These are phyloP conservation scores for Vanrija sp. DNA, from an alignment of 1,284 basidiomycete genomes.

Conservation along the genomic window DNA sequence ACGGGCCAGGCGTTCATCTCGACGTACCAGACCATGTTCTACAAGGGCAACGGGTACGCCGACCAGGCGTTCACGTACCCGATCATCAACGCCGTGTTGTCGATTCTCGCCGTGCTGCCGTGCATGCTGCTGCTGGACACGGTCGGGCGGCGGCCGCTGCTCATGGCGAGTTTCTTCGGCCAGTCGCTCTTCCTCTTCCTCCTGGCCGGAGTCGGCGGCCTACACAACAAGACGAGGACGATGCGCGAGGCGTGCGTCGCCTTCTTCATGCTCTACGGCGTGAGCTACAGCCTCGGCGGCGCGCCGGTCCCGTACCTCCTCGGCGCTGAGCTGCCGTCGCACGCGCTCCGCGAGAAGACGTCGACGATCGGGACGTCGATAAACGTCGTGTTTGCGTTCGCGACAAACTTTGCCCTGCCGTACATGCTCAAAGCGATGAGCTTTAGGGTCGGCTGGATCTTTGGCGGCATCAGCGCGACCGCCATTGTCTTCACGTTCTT, in stretches of 20 bases:
- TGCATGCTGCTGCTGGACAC: slow-evolving; percentile 6
- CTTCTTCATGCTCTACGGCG: slow-evolving; percentile 4
- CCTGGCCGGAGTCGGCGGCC: slow-evolving; percentile 5
- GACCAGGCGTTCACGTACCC: slow-evolving; percentile 7
- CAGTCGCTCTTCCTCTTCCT: slow-evolving; percentile 5
- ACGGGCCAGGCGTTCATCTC: slow-evolving; percentile 10
- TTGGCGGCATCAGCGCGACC: slow-evolving; percentile 1
- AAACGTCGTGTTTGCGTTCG: slow-evolving; percentile 10
- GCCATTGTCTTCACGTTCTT: slow-evolving; percentile 6
- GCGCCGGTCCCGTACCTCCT: slow-evolving; percentile 11
- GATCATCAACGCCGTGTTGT: neutral
- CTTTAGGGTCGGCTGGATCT: slow-evolving; percentile 11
- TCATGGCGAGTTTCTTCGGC: slow-evolving; percentile 1
- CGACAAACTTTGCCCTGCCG: slow-evolving; percentile 6
- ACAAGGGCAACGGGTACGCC: slow-evolving; percentile 8
- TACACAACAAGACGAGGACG: neutral
- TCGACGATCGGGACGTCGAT: slow-evolving; percentile 2
- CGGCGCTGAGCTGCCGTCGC: slow-evolving; percentile 10
- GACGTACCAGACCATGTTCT: slow-evolving; percentile 8
- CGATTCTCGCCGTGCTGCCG: neutral
- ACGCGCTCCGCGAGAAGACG: slow-evolving; percentile 12
- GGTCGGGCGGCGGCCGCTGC: slow-evolving; percentile 2
- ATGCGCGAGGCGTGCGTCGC: neutral
- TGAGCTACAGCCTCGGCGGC: slow-evolving; percentile 4
- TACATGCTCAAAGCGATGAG: slow-evolving; percentile 4